A percentile compares a stretch with the other conserved stretches of the same genome.
Evolutionary conservation across 345 rosid species (phyloP).

Genomic region (Balakata baccata): DNA sequence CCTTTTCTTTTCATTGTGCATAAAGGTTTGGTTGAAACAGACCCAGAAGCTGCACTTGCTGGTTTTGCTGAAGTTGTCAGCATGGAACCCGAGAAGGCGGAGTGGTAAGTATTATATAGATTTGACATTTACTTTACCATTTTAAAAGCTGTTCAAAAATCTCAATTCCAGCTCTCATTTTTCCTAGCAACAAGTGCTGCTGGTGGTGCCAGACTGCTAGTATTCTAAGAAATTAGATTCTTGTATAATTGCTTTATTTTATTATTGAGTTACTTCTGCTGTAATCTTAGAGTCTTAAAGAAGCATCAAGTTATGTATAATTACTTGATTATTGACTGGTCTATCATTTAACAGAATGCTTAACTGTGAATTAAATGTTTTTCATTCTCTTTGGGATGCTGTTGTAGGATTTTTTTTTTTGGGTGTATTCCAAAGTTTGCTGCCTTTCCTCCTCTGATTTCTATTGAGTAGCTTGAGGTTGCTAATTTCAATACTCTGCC

Average conservation of each 20-base stretch:
- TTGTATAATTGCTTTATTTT: not conserved
- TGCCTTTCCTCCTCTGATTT: not conserved
- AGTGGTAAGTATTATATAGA: slow-evolving; percentile 53
- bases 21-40: slow-evolving; percentile 89
- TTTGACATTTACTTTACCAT: not conserved
- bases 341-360: not conserved
- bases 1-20: not conserved
- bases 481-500: not conserved
- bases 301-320: not conserved
- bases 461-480: not conserved
- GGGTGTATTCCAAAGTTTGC: not conserved
- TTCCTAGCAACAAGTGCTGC: not conserved
- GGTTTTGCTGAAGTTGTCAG: slow-evolving; percentile 89
- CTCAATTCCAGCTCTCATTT: not conserved
- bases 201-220: not conserved
- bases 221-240: not conserved
- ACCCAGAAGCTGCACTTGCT: slow-evolving; percentile 86
- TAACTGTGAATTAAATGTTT: not conserved
- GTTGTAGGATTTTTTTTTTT: not conserved
- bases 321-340: not conserved
- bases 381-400: not conserved
- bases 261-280: not conserved
- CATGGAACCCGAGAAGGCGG: slow-evolving; percentile 99
- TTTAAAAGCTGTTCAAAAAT: too few species aligned
- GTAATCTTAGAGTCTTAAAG: not conserved